These are phyloP conservation scores for Tagetes erecta DNA, from an alignment of 129 eudicot genomes.

Conservation along the genomic window DNA sequence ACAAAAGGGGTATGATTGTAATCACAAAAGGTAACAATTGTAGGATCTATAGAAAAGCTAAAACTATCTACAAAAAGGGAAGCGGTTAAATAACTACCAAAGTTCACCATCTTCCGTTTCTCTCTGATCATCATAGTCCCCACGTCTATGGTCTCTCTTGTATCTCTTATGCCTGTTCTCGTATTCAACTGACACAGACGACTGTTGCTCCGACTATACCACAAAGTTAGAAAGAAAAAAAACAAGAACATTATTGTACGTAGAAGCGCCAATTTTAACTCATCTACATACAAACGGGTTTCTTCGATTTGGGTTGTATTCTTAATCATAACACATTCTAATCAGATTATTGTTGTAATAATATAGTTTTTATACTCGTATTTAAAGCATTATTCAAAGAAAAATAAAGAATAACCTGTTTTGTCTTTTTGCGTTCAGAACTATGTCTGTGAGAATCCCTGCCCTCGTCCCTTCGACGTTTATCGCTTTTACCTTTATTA, in stretches of 20 bases:
- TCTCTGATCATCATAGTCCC: conserved; percentile 56
- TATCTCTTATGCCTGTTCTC: conserved; percentile 65
- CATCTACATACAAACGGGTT: background rate
- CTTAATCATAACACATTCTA: background rate
- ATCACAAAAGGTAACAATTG: conserved; percentile 16
- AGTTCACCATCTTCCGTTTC: conserved; percentile 67
- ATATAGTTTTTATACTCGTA: background rate
- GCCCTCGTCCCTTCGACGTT: conserved; percentile 50
- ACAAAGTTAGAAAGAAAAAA: background rate
- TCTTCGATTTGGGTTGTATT: background rate
- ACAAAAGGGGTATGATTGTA: background rate
- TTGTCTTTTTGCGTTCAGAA: conserved; percentile 57
- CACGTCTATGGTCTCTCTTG: conserved; percentile 60
- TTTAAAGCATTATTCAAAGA: background rate
- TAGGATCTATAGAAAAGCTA: background rate
- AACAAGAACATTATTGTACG: background rate
- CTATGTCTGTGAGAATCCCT: conserved; percentile 63
- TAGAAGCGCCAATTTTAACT: background rate
- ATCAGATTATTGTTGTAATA: background rate
- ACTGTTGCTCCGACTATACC: conserved; percentile 55
- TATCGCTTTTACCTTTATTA: conserved; percentile 53
- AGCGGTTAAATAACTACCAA: conserved; percentile 37
- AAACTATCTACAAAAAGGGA: conserved; percentile 30
- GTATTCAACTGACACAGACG: conserved; percentile 44
- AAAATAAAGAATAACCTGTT: conserved; percentile 41